Evolutionary conservation across 169 alveolate species (phyloP).

Genomic region (Plasmodium cynomolgi): DNA sequence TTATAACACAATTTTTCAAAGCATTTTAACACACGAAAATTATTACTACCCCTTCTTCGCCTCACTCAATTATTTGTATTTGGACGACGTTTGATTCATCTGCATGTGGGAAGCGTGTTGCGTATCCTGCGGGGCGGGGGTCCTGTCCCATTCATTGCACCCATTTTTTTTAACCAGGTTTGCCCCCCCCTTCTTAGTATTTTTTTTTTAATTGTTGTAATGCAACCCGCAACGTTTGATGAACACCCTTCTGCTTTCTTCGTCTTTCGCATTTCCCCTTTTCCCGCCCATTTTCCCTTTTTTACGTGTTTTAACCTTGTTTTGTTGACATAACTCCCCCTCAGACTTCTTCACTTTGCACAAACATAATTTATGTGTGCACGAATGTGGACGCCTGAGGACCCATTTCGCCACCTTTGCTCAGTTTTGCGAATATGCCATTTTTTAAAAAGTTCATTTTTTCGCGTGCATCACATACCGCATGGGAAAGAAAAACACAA

Average conservation of each 20-base stretch:
- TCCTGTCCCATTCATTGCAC: neutral
- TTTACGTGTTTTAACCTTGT: neutral
- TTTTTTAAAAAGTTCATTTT: neutral
- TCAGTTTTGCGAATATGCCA: neutral
- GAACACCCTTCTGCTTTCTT: neutral
- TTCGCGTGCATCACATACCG: neutral
- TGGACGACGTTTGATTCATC: neutral
- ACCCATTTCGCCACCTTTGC: neutral
- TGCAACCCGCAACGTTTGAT: neutral
- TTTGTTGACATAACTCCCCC: neutral
- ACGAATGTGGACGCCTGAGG: neutral
- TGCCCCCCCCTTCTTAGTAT: neutral
- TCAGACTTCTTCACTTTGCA: neutral
- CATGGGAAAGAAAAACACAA: neutral
- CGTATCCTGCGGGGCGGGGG: neutral
- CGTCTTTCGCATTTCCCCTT: neutral
- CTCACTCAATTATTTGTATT: slow-evolving; percentile 21
- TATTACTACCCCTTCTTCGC: slow-evolving; percentile 69
- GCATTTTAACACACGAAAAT: slow-evolving; percentile 39
- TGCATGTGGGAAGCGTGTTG: neutral
- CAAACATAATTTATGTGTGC: neutral
- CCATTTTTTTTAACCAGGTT: neutral
- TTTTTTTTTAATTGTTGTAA: neutral
- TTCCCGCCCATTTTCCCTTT: neutral
- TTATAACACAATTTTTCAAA: slow-evolving; percentile 49